Percentiles rank a stretch among this genome's conserved stretches.
Evolutionary conservation across 306 rosid species (phyloP).

Genomic region (Quillaja saponaria): DNA sequence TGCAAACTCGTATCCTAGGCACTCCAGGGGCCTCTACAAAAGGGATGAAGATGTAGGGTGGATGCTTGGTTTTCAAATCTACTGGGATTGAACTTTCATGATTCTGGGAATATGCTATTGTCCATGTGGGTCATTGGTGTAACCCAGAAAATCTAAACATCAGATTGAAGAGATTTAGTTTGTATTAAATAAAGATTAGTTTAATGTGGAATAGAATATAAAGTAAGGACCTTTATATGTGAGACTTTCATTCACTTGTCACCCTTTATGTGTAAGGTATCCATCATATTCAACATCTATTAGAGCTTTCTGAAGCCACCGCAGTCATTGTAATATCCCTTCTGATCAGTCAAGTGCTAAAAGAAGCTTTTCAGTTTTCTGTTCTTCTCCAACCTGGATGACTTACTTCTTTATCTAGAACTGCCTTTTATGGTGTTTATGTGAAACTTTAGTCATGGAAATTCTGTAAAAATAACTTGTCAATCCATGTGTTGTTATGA

Average conservation of each 20-base stretch:
- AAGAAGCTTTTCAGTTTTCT: too few relatives aligned
- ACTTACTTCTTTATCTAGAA: too few relatives aligned
- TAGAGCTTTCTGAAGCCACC: conserved; percentile 39
- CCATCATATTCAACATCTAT: conserved; percentile 47
- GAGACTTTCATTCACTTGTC: conserved; percentile 60
- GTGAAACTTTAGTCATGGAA: too few relatives aligned
- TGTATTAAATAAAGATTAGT: background rate
- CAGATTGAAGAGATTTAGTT: background rate
- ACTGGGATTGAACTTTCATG: conserved; percentile 51
- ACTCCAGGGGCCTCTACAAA: conserved; percentile 51
- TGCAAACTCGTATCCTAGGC: conserved; percentile 55
- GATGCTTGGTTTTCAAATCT: conserved; percentile 44
- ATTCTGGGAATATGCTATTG: conserved; percentile 37
- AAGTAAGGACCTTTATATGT: too few relatives aligned
- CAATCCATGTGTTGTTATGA: too few relatives aligned
- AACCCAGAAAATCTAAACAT: conserved; percentile 45
- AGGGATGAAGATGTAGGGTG: conserved; percentile 43
- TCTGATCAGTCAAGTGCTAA: too few relatives aligned
- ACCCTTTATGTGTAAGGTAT: conserved; percentile 53
- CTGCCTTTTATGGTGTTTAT: too few relatives aligned
- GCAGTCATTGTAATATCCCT: too few relatives aligned
- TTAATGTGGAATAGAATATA: too few relatives aligned
- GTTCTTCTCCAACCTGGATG: too few relatives aligned
- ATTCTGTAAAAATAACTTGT: too few relatives aligned
- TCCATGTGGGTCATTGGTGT: conserved; percentile 53